Percentiles rank a stretch among this genome's conserved stretches.
These are phyloP conservation scores for Plasmodium ovale DNA, from an alignment of 169 alveolate species.

Conservation along the genomic window DNA sequence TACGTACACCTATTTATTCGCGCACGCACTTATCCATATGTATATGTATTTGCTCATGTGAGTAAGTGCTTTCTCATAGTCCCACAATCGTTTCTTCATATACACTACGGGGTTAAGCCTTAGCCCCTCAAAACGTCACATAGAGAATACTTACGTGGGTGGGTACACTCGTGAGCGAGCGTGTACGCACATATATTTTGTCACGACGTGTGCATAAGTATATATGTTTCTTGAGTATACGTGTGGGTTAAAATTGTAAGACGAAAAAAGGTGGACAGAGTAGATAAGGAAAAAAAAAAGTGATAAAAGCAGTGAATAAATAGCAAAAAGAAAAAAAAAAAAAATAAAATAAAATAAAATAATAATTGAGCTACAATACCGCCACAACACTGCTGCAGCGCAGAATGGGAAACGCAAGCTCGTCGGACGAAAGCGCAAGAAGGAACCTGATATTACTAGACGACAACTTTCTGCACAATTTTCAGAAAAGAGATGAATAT, in stretches of 20 bases:
- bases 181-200: background rate
- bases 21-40: too few relatives aligned
- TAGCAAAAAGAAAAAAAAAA: background rate
- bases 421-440: constrained; percentile 4
- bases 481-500: background rate
- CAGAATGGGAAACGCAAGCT: constrained; percentile 57
- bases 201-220: background rate
- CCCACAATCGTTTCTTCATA: too few relatives aligned
- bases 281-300: too few relatives aligned
- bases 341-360: background rate
- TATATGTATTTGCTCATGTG: too few relatives aligned
- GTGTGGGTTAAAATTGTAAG: too few relatives aligned
- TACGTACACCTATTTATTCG: background rate
- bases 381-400: too few relatives aligned
- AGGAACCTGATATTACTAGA: constrained; percentile 29
- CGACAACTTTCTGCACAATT: constrained; percentile 19
- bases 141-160: too few relatives aligned
- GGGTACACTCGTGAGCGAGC: too few relatives aligned
- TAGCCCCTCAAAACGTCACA: too few relatives aligned
- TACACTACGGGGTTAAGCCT: too few relatives aligned
- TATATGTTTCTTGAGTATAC: background rate
- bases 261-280: too few relatives aligned
- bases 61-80: too few relatives aligned
- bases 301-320: background rate
- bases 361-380: background rate